Evolutionary conservation across 129 eudicot genomes (phyloP).

Genomic region (Tagetes erecta): DNA sequence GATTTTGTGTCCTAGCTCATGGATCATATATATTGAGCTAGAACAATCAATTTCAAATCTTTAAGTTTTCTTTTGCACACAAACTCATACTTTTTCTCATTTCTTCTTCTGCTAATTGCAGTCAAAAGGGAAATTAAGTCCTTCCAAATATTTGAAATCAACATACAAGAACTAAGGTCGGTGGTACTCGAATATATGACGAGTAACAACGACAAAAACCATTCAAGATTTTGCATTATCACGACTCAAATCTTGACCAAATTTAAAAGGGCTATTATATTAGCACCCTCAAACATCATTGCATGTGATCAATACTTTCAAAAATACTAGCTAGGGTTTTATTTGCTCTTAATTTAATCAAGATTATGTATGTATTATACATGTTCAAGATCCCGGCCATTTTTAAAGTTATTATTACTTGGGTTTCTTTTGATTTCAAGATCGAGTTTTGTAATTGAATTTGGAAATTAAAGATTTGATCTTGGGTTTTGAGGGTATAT

Average conservation of each 20-base stretch:
- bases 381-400: slow-evolving; percentile 18
- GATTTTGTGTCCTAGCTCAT: not conserved
- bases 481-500: not conserved
- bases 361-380: slow-evolving; percentile 10
- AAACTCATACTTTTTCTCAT: slow-evolving; percentile 28
- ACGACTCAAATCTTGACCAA: slow-evolving; percentile 26
- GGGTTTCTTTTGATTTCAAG: not conserved
- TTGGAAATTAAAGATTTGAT: not conserved
- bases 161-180: slow-evolving; percentile 18
- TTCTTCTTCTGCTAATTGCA: slow-evolving; percentile 45
- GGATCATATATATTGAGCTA: no score
- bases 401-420: slow-evolving; percentile 7
- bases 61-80: slow-evolving; percentile 17
- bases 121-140: slow-evolving; percentile 54
- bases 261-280: not conserved
- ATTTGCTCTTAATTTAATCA: slow-evolving; percentile 28
- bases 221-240: slow-evolving; percentile 19
- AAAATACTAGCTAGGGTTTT: slow-evolving; percentile 25
- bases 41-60: slow-evolving; percentile 10
- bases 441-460: not conserved
- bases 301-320: slow-evolving; percentile 18
- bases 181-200: slow-evolving; percentile 31
- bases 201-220: slow-evolving; percentile 30
- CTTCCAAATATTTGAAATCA: slow-evolving; percentile 33
- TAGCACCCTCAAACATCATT: slow-evolving; percentile 29